phyloP scores from a whole-genome alignment of 2,329 filamentous ascomycete genomes.

The Cyclaneusma minus region DNA sequence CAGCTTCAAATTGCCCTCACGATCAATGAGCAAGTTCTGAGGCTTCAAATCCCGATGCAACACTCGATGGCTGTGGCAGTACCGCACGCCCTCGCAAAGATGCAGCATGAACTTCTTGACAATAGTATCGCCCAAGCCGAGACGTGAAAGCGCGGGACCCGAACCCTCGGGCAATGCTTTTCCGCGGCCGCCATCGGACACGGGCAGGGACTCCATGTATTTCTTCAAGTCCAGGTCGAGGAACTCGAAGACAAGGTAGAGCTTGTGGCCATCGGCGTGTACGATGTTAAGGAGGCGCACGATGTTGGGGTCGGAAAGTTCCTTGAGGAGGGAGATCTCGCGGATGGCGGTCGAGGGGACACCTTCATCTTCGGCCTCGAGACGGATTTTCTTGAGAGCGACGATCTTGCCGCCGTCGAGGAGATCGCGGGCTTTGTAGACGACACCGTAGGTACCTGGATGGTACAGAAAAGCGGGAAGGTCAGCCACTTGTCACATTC shows the following conservation, averaged over 20 bases:
- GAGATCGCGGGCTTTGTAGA: slow-evolving; percentile 87
- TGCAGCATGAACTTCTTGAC: slow-evolving; percentile 91
- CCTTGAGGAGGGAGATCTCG: slow-evolving; percentile 86
- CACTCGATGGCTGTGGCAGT: slow-evolving; percentile 79
- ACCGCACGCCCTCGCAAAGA: slow-evolving; percentile 67
- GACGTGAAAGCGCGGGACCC: slow-evolving; percentile 41
- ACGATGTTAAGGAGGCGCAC: slow-evolving; percentile 83
- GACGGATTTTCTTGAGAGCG: slow-evolving; percentile 86
- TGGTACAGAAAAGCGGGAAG: slow-evolving; percentile 7
- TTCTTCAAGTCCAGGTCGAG: slow-evolving; percentile 88
- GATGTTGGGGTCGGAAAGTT: slow-evolving; percentile 87
- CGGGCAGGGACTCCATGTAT: slow-evolving; percentile 84
- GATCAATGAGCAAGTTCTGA: slow-evolving; percentile 77
- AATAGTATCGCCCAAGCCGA: slow-evolving; percentile 65
- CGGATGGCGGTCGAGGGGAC: slow-evolving; percentile 87
- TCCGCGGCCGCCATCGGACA: slow-evolving; percentile 70
- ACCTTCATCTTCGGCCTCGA: slow-evolving; percentile 89
- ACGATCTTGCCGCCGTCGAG: slow-evolving; percentile 72
- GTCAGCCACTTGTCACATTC: slow-evolving; percentile 1
- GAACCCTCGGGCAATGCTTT: slow-evolving; percentile 72
- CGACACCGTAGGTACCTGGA: slow-evolving; percentile 81
- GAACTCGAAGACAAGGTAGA: slow-evolving; percentile 87
- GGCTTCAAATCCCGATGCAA: slow-evolving; percentile 83
- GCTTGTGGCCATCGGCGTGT: slow-evolving; percentile 85
- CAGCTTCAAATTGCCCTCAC: slow-evolving; percentile 76